phyloP scores from a whole-genome alignment of 805 yeast genomes.

The Tanozyma kutaoensis region DNA sequence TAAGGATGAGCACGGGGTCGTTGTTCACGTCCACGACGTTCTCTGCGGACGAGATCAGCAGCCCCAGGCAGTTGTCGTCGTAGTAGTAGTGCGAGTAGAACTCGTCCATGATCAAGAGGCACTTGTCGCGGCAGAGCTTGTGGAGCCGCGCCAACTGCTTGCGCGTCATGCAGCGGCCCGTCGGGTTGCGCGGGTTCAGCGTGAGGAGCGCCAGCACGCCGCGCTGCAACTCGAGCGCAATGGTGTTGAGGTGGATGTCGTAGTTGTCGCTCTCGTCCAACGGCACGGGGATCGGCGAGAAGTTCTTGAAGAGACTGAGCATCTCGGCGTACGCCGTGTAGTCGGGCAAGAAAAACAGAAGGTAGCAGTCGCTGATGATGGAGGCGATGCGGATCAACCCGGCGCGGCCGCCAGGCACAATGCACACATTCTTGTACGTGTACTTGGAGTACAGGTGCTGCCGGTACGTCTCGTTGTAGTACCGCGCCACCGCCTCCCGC shows the following conservation, averaged over 20 bases:
- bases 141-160: constrained; percentile 35
- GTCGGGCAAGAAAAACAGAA: constrained; percentile 48
- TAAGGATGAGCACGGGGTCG: constrained; percentile 47
- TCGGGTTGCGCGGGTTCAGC: constrained; percentile 52
- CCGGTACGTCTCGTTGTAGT: constrained; percentile 43
- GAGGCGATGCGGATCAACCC: constrained; percentile 52
- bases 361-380: constrained; percentile 42
- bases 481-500: constrained; percentile 44
- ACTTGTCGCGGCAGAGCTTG: constrained; percentile 36
- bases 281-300: constrained; percentile 52
- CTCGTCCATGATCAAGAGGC: constrained; percentile 51
- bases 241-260: constrained; percentile 37
- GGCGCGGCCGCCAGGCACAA: constrained; percentile 55
- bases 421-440: constrained; percentile 46
- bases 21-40: constrained; percentile 39
- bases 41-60: constrained; percentile 36
- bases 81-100: constrained; percentile 48
- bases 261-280: constrained; percentile 43
- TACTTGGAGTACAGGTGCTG: constrained; percentile 35
- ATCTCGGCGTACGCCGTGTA: constrained; percentile 56
- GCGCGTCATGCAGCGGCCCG: constrained; percentile 39
- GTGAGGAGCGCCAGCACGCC: constrained; percentile 48
- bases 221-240: constrained; percentile 37
- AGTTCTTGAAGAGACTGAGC: constrained; percentile 49
- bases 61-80: constrained; percentile 39